These are phyloP conservation scores for Plasmodium blacklocki DNA, from an alignment of 169 alveolate genomes.

Conservation along the genomic window DNA sequence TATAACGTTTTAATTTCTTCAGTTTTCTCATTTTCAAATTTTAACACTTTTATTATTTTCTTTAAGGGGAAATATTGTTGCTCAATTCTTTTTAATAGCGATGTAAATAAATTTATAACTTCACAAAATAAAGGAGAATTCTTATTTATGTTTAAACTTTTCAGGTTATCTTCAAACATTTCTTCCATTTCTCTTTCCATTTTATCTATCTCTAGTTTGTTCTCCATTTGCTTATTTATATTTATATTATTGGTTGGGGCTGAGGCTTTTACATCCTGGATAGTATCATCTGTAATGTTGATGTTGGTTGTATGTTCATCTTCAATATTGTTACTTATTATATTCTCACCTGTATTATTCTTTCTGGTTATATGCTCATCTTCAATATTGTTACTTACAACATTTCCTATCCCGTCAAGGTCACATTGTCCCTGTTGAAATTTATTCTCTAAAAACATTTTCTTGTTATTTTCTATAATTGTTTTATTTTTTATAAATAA, in stretches of 20 bases:
- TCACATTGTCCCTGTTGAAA: background rate
- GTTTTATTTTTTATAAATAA: conserved; percentile 58
- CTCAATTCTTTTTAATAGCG: conserved; percentile 60
- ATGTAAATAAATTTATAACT: conserved; percentile 52
- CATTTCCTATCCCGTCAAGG: background rate
- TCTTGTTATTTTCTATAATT: conserved; percentile 38
- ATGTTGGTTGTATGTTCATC: background rate
- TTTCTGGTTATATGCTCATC: background rate
- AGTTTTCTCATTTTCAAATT: conserved; percentile 41
- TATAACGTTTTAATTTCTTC: conserved; percentile 44
- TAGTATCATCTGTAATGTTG: background rate
- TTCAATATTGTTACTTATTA: background rate
- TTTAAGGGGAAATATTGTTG: conserved; percentile 60
- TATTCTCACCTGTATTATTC: background rate
- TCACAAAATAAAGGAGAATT: conserved; percentile 60
- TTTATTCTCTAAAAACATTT: conserved; percentile 21
- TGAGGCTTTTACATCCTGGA: background rate
- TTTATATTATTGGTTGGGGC: background rate
- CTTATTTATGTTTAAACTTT: conserved; percentile 29
- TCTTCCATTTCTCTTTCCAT: background rate
- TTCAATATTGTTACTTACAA: background rate
- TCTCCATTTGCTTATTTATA: background rate
- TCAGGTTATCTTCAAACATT: conserved; percentile 9
- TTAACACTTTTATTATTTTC: conserved; percentile 45
- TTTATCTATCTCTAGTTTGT: background rate